Base-by-base conservation (phyloP, 2,329 filamentous ascomycete genomes). In the Penicillium concentricum region DNA sequence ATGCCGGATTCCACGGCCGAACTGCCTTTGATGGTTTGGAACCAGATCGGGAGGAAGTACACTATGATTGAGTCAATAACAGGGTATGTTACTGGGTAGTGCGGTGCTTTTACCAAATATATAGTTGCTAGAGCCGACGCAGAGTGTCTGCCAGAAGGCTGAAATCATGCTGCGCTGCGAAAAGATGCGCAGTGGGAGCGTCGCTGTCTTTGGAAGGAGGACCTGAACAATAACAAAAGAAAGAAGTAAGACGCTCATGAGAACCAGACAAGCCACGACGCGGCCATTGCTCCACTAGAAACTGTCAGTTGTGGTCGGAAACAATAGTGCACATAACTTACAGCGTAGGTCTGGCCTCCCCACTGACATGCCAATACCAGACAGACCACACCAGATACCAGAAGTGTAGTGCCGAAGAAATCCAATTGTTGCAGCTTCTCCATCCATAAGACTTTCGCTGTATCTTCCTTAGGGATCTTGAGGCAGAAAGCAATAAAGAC, bases 341-440 rank as follows among this genome's bases (percentile, higher is more conserved):
- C 41, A 30, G 54, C 43, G 28, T 68, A 68, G 0, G 44, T 57
- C 4, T 59, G 55, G 0, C 66, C 65, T 8, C 65, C 67, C 66
- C 66, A 69, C 35, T 69, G 62, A 5, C 68, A 48, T 4, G 65
- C 67, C 4, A 68, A 48, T 8, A 67, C 20, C 1, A 69, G 58
- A 22, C 63, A 68, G n/a, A 68, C 49, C 16, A 67, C 59, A 5
- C 54, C 54, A 1, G 65, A 60, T 7, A 67, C 54, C 51, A 76
- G 68, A 20, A 76, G 59, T 20, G 69, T 52, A 8, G 63, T 71
- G 3, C 76, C 76, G 20, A 75, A 56, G 2, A 71, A 64, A 56
- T 78, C 75, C 8, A 78, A 67, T 43, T 72, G 69, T 10, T 74
- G 66, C n/a, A 84, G 47, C 13, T 79, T 75, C 34, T 32, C 37